Conservation (phyloP, 1,139 yeast genomes). For the Candida sp. region DNA sequence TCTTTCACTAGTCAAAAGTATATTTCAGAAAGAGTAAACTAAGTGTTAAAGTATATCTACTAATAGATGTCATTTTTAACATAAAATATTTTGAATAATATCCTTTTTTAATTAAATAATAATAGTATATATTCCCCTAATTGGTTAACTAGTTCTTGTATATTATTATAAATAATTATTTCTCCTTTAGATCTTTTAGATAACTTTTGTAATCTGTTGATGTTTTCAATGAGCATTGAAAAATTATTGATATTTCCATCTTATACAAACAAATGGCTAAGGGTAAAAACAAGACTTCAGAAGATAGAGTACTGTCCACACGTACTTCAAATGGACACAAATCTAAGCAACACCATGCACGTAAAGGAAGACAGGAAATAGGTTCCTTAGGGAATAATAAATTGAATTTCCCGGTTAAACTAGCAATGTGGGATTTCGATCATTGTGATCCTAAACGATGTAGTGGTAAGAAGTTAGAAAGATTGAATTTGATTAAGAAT, state of each 20-base stretch:
- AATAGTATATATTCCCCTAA: too few relatives aligned
- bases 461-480: slow-evolving; percentile 89
- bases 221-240: slow-evolving; percentile 2
- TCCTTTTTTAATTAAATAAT: too few relatives aligned
- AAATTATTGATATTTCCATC: background rate
- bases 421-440: slow-evolving; percentile 95
- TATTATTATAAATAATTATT: too few relatives aligned
- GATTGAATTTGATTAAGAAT: slow-evolving; percentile 78
- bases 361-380: slow-evolving; percentile 48
- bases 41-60: too few relatives aligned
- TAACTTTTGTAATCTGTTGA: background rate
- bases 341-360: slow-evolving; percentile 49
- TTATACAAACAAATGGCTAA: slow-evolving; percentile 46
- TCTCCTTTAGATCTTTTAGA: too few relatives aligned
- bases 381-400: slow-evolving; percentile 13
- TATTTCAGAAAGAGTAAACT: too few relatives aligned
- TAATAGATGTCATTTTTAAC: too few relatives aligned
- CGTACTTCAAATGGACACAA: slow-evolving; percentile 58
- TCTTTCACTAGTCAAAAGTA: too few relatives aligned
- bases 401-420: slow-evolving; percentile 57
- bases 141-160: too few relatives aligned
- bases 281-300: slow-evolving; percentile 60
- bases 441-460: slow-evolving; percentile 99
- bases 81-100: too few relatives aligned
- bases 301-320: slow-evolving; percentile 29